A percentile compares a stretch with the other conserved stretches of the same genome.
These are phyloP conservation scores for Geum urbanum DNA, from an alignment of 306 rosid genomes.

Conservation along the genomic window DNA sequence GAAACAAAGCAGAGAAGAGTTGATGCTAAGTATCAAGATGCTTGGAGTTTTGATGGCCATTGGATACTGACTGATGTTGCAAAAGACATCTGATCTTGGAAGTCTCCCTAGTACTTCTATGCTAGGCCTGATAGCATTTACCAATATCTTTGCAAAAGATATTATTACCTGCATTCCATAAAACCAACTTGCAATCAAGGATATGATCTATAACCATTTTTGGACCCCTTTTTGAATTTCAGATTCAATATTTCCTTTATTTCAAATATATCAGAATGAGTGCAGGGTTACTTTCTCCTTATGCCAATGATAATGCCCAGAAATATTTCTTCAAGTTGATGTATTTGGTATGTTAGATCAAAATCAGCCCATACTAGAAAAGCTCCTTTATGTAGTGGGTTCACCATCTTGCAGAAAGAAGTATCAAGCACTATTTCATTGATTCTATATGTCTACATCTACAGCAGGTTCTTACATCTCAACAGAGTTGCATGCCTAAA, in stretches of 20 bases:
- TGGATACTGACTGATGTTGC: slow-evolving; percentile 68
- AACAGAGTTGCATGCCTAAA: background rate
- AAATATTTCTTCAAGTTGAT: background rate
- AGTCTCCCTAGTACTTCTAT: slow-evolving; percentile 66
- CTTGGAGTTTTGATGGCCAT: slow-evolving; percentile 67
- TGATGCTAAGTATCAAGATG: slow-evolving; percentile 53
- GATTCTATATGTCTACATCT: background rate
- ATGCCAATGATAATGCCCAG: too few relatives aligned
- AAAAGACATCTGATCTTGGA: slow-evolving; percentile 64
- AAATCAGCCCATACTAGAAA: slow-evolving; percentile 8
- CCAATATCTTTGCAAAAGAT: slow-evolving; percentile 71
- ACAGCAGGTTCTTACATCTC: background rate
- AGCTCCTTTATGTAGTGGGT: slow-evolving; percentile 12
- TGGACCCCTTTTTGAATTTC: background rate
- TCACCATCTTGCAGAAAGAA: background rate
- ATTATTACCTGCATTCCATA: slow-evolving; percentile 53
- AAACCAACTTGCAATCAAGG: slow-evolving; percentile 1
- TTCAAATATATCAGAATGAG: background rate
- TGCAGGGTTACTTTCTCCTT: background rate
- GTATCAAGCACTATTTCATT: slow-evolving; percentile 1
- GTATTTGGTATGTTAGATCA: background rate
- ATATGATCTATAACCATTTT: background rate
- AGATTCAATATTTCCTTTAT: background rate
- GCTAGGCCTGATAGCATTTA: slow-evolving; percentile 67
- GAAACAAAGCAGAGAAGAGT: slow-evolving; percentile 76